phyloP scores from a whole-genome alignment of 1,284 basidiomycete species.

The Pterulicium gracile region DNA sequence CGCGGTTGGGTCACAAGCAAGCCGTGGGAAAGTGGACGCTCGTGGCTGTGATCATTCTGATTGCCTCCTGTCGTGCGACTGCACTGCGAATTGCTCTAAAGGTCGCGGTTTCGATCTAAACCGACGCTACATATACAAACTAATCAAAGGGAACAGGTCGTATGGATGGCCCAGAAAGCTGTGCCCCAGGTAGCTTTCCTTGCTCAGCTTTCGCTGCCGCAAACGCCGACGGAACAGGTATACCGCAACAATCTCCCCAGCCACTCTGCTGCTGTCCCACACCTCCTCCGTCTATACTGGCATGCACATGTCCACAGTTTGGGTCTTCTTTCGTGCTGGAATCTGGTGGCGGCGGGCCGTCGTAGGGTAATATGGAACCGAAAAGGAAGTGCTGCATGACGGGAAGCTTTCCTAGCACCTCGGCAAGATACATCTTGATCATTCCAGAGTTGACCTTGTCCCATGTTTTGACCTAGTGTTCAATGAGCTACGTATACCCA shows the following conservation, averaged over 20 bases:
- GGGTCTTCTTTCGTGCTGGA: conserved; percentile 30
- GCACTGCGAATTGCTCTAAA: too few relatives aligned
- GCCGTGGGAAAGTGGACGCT: too few relatives aligned
- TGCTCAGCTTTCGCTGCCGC: conserved; percentile 54
- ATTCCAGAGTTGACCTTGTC: conserved; percentile 96
- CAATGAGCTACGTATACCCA: not conserved
- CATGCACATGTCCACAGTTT: conserved; percentile 46
- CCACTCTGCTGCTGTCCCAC: conserved; percentile 2
- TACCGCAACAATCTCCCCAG: conserved; percentile 96
- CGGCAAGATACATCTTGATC: conserved; percentile 96
- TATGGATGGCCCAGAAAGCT: conserved; percentile 50
- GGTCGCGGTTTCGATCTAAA: too few relatives aligned
- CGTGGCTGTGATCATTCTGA: too few relatives aligned
- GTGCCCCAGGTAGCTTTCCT: conserved; percentile 23
- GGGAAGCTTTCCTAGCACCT: conserved; percentile 92
- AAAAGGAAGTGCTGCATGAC: conserved; percentile 97
- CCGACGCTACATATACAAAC: too few relatives aligned
- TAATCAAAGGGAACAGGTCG: conserved; percentile 80
- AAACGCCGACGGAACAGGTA: conserved; percentile 78
- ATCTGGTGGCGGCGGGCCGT: conserved; percentile 38
- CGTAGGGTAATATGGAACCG: conserved; percentile 73
- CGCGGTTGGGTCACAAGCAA: too few relatives aligned
- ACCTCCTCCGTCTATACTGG: conserved; percentile 11
- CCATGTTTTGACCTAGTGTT: conserved; percentile 82
- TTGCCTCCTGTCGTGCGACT: too few relatives aligned